Base-by-base conservation (phyloP, 768 basidiomycete species). In the Lentinula raphanica region DNA sequence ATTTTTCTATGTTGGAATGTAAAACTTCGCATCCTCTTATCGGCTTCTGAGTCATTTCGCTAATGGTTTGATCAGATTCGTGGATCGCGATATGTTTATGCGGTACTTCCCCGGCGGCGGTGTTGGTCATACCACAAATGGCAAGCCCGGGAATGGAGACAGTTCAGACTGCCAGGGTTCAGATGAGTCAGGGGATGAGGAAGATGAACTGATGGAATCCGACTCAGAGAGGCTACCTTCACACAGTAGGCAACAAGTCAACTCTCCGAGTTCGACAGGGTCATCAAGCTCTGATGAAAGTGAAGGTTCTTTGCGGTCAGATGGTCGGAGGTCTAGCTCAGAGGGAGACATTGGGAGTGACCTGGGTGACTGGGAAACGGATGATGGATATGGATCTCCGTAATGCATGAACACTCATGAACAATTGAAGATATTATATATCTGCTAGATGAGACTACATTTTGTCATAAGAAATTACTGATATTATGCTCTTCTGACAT, bases 81-180 rank as follows among this genome's bases (percentile, higher is more conserved):
- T 63, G 11, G 67, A 68, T 36, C 53, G 66, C 3, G 67, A 70
- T 56, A 68, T 67, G 60, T 61, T 61, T 17, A 69, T 70, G 68
- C 39, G 55, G 0, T 65, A 64, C 2, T 50, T 59, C 19, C 45
- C 51, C 1, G 66, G 67, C 0, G 59, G 65, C 0, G 66, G 67
- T 0, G 44, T 72, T 19, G 66, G 70, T 0, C 71, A 72, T 53
- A 23, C 40, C 25, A 1, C 32, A 2, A 35, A 38, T 9, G 13
- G 29, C 13, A 50, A 13, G 21, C 9, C 9, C 28, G 29, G 17
- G n/a, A 21, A 21, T 9, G 35, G 3, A 15, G 31, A 21, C 3
- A 11, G 17, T 32, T 32, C 29, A 1, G 6, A 17, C 5, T 13
- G 9, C 32, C 7, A 23, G 50, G 23, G 3, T n/a, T n/a, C n/a